Base-by-base conservation (phyloP, 768 basidiomycete species). In the Mrakia gelida region DNA sequence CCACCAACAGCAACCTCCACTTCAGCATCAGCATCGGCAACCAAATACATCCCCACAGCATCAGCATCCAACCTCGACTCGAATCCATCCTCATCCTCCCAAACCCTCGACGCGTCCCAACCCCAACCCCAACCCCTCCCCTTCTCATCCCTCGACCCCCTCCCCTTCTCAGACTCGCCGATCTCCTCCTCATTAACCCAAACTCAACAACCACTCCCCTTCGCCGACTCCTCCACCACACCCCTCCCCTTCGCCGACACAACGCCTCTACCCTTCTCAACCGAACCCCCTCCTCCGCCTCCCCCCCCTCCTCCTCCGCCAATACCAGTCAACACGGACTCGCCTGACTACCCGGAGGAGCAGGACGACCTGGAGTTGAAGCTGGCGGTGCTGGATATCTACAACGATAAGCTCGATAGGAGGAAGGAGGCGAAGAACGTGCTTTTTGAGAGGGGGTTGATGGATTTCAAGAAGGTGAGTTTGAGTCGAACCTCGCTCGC, bases 391-490 rank as follows among this genome's bases (percentile, higher is more conserved):
- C 85, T 98, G 77, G 93, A 97, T 84, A 93, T 94, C 86, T 99
- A 98, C 85, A 89, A 89, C 80, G 92, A 94, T 78, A 90, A 93
- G 71, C 88, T 98, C 15, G 92, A 93, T 79, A 93, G 92, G 85
- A 88, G 96, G 61, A 85, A 90, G 74, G 92, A 95, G 82, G 89
- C 88, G 41, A 99, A 98, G 85, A 90, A 90, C 3, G 84, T 99
- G 80, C 92, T 99, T 84, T 97, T 94, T 81, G 92, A 98, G 81
- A 87, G 96, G 61, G 94, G 94, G 1, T 85, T 99, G 73, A 86
- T 96, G 68, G 94, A 97, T 81, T 94, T 96, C 83, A 98, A 95
- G 85, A 94, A 95, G 90, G 95, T 94, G 79, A 72, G 88, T 81
- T 74, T 3, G n/a, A 30, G 62, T n/a, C n/a, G 16, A 5, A 9